phyloP scores from a whole-genome alignment of 495 filamentous ascomycete species.

The Neurospora intermedia region DNA sequence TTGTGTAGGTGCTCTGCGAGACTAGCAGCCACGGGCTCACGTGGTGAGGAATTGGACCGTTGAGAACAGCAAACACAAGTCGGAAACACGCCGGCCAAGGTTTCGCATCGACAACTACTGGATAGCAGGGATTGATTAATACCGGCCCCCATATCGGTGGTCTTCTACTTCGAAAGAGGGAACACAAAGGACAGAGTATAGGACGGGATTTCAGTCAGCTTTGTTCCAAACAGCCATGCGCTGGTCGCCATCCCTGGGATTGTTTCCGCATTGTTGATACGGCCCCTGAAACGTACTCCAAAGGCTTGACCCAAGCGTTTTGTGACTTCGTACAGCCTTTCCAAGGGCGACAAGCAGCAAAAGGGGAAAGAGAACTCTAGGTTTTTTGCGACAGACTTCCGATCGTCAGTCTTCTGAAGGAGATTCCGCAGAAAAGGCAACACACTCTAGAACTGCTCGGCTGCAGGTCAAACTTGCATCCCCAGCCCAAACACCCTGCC shows the following conservation, averaged over 20 bases:
- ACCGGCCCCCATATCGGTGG: neutral
- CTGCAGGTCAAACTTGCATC: neutral
- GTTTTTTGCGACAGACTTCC: slow-evolving; percentile 8
- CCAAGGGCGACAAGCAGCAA: neutral
- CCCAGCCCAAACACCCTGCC: neutral
- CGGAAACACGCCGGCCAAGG: neutral
- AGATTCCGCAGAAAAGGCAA: slow-evolving; percentile 16
- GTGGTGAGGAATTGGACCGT: neutral
- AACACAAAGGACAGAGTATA: neutral
- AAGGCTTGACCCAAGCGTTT: slow-evolving; percentile 10
- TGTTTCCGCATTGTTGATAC: slow-evolving; percentile 28
- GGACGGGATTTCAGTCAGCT: slow-evolving; percentile 4
- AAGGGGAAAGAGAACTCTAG: slow-evolving; percentile 1
- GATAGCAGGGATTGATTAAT: neutral
- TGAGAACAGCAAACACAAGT: neutral
- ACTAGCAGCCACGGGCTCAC: neutral
- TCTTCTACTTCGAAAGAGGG: neutral
- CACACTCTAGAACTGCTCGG: slow-evolving; percentile 1
- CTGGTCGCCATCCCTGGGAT: slow-evolving; percentile 10
- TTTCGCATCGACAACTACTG: neutral
- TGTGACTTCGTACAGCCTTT: slow-evolving; percentile 4
- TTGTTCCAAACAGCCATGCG: slow-evolving; percentile 13
- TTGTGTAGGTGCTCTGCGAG: neutral
- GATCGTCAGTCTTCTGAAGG: slow-evolving; percentile 11
- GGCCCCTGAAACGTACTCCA: slow-evolving; percentile 24